phyloP scores from a whole-genome alignment of 805 yeast genomes.

The Geotrichum ghanense region DNA sequence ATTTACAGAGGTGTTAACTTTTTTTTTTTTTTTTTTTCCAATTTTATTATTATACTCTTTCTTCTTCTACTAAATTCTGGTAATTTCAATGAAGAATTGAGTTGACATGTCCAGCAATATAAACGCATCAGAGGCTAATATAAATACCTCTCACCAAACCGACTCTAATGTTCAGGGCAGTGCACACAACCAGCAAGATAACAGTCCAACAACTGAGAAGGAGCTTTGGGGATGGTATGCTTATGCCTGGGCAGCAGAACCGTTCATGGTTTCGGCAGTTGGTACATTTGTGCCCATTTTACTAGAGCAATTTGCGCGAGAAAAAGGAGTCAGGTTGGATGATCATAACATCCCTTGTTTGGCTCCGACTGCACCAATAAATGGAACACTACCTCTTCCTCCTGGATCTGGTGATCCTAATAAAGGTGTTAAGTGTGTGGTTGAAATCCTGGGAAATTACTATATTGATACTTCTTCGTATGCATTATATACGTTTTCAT shows the following conservation, averaged over 20 bases:
- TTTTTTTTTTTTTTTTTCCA: no score
- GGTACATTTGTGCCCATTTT: constrained; percentile 68
- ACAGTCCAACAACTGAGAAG: constrained; percentile 1
- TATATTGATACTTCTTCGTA: constrained; percentile 64
- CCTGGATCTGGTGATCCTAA: constrained; percentile 14
- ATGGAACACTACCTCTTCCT: constrained; percentile 6
- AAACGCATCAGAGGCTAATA: background rate
- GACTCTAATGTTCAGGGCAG: no score
- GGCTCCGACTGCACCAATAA: constrained; percentile 13
- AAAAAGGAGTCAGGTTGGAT: constrained; percentile 50
- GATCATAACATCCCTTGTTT: constrained; percentile 51
- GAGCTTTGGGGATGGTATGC: constrained; percentile 58
- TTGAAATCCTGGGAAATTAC: constrained; percentile 29
- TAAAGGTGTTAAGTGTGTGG: constrained; percentile 32
- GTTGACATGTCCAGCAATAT: background rate
- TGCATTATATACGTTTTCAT: constrained; percentile 62
- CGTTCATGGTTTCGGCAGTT: constrained; percentile 67
- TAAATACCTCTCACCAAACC: no score
- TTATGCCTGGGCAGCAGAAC: constrained; percentile 68
- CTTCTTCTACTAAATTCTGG: background rate
- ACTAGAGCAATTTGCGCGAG: constrained; percentile 60
- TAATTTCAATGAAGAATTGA: background rate
- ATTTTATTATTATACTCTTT: background rate
- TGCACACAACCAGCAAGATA: background rate
- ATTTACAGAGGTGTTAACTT: no score